These are phyloP conservation scores for Quercus alba DNA, from an alignment of 306 rosid genomes.

Conservation along the genomic window DNA sequence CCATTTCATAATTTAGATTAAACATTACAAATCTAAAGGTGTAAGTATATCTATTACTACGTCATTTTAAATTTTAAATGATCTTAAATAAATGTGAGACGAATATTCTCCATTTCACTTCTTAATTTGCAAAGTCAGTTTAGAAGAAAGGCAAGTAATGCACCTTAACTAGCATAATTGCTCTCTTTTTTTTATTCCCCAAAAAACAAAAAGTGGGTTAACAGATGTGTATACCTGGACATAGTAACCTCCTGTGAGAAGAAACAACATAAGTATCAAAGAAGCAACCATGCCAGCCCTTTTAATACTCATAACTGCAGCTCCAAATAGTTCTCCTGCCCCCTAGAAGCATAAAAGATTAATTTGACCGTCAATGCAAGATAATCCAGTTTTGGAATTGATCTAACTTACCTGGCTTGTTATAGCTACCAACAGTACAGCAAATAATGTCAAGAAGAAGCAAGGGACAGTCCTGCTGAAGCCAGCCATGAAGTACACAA, in stretches of 20 bases:
- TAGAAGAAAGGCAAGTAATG: background rate
- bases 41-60: too few species aligned
- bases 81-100: too few species aligned
- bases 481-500: slow-evolving; percentile 92
- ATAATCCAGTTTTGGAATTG: background rate
- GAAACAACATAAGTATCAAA: slow-evolving; percentile 82
- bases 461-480: slow-evolving; percentile 64
- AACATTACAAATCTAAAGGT: too few species aligned
- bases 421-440: slow-evolving; percentile 65
- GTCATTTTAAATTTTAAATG: too few species aligned
- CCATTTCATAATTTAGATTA: too few species aligned
- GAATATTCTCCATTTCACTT: background rate
- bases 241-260: slow-evolving; percentile 92
- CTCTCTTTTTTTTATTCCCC: background rate
- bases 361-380: background rate
- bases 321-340: slow-evolving; percentile 95
- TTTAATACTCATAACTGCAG: slow-evolving; percentile 73
- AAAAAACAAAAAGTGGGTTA: background rate
- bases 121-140: background rate
- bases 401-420: slow-evolving; percentile 82
- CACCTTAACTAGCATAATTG: background rate
- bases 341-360: slow-evolving; percentile 42
- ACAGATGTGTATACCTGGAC: slow-evolving; percentile 58
- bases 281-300: slow-evolving; percentile 85
- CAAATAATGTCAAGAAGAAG: slow-evolving; percentile 67